Conservation (phyloP, 345 rosid genomes). For the Chamaenerion angustifolium region DNA sequence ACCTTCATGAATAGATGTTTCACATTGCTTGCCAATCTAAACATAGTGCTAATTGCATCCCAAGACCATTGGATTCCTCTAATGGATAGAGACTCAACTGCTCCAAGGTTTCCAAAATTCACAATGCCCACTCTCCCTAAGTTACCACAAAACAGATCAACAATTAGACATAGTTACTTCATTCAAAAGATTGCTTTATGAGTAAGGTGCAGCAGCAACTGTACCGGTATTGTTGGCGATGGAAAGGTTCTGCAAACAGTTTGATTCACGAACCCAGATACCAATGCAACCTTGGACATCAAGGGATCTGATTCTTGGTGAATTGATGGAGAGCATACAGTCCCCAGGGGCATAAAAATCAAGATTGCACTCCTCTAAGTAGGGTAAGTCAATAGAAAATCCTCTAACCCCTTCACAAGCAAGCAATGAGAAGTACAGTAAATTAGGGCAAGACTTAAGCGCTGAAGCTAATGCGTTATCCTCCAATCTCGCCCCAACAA, state of each 20-base stretch:
- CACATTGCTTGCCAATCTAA: constrained; percentile 68
- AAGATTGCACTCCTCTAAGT: constrained; percentile 65
- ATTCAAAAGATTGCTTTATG: no score
- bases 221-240: constrained; percentile 68
- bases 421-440: constrained; percentile 51
- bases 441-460: constrained; percentile 55
- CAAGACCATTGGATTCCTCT: constrained; percentile 95
- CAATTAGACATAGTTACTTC: background rate
- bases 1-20: constrained; percentile 79
- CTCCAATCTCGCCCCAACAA: constrained; percentile 69
- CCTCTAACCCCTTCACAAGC: constrained; percentile 73
- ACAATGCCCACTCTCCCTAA: constrained; percentile 80
- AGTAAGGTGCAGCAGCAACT: no score
- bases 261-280: constrained; percentile 60
- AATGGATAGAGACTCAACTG: constrained; percentile 61
- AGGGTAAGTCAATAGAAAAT: constrained; percentile 44
- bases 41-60: constrained; percentile 69
- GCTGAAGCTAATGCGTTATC: constrained; percentile 51
- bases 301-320: constrained; percentile 49
- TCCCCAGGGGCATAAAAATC: constrained; percentile 22
- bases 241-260: constrained; percentile 44
- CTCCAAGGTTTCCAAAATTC: constrained; percentile 52
- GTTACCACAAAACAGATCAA: background rate
- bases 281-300: constrained; percentile 91
- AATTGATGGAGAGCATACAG: constrained; percentile 45